These are phyloP conservation scores for Metschnikowia lachancei DNA, from an alignment of 805 yeast species.

Conservation along the genomic window DNA sequence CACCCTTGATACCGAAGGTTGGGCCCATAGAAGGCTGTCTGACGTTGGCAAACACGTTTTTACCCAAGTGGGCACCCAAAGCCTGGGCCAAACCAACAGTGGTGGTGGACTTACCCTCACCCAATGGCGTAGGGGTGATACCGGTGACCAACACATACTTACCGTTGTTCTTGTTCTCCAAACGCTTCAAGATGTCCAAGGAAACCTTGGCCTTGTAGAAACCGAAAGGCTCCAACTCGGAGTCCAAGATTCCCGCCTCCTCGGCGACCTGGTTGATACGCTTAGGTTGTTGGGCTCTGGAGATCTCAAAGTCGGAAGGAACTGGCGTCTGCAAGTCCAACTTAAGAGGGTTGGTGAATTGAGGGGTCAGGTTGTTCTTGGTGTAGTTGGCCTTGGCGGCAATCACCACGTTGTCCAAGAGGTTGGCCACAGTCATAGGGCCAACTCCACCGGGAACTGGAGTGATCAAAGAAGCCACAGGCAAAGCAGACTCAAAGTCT, in stretches of 20 bases:
- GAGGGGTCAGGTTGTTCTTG: slow-evolving; percentile 42
- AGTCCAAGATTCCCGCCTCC: slow-evolving; percentile 64
- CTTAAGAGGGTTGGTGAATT: slow-evolving; percentile 53
- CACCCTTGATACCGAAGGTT: slow-evolving; percentile 84
- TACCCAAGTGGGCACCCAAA: slow-evolving; percentile 68
- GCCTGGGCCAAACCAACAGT: slow-evolving; percentile 83
- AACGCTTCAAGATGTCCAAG: slow-evolving; percentile 58
- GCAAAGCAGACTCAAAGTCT: slow-evolving; percentile 55
- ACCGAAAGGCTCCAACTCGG: slow-evolving; percentile 74
- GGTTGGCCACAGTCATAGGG: slow-evolving; percentile 87
- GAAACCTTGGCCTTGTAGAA: slow-evolving; percentile 75
- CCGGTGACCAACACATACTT: slow-evolving; percentile 77
- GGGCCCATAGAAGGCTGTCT: slow-evolving; percentile 91
- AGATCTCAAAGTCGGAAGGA: slow-evolving; percentile 78
- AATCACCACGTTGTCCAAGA: slow-evolving; percentile 65
- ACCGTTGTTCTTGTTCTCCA: slow-evolving; percentile 60
- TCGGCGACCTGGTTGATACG: slow-evolving; percentile 63
- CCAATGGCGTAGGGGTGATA: slow-evolving; percentile 82
- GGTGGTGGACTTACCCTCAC: slow-evolving; percentile 84
- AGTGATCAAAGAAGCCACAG: slow-evolving; percentile 63
- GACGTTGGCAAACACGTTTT: slow-evolving; percentile 73
- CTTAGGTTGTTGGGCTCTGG: slow-evolving; percentile 73
- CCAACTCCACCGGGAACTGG: slow-evolving; percentile 94
- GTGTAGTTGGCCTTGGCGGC: slow-evolving; percentile 58
- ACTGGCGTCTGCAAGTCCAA: slow-evolving; percentile 61